These are phyloP conservation scores for Cercospora brassicicola DNA, from an alignment of 2,329 filamentous ascomycete species.

Conservation along the genomic window DNA sequence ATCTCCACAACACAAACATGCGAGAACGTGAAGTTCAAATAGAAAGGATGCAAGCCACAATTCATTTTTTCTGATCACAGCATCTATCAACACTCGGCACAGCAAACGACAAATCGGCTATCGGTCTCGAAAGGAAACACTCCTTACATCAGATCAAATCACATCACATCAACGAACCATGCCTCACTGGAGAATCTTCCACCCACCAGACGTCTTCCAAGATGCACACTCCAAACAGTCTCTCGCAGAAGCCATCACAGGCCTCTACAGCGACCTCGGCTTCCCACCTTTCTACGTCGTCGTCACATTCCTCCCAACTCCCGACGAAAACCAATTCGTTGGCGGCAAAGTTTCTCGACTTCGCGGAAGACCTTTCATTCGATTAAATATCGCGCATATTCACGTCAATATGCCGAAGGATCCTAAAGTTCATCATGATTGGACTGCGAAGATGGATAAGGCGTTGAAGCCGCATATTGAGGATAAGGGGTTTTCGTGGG, in stretches of 20 bases:
- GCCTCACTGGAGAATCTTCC: conserved; percentile 50
- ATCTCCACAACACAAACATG: not conserved
- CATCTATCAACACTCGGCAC: not conserved
- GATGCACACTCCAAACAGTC: conserved; percentile 33
- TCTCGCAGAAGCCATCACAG: conserved; percentile 43
- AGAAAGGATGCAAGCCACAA: not conserved
- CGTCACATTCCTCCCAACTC: conserved; percentile 43
- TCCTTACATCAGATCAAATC: not conserved
- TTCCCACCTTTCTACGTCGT: conserved; percentile 51
- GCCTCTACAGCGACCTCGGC: conserved; percentile 41
- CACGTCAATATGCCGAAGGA: conserved; percentile 31
- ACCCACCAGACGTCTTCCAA: conserved; percentile 39
- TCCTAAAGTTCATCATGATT: conserved; percentile 21
- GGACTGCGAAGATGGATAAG: conserved; percentile 36
- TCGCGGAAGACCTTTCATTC: conserved; percentile 39
- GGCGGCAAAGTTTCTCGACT: conserved; percentile 33
- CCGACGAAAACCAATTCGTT: conserved; percentile 34
- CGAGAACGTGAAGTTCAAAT: not conserved
- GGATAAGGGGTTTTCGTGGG: conserved; percentile 49
- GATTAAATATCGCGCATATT: conserved; percentile 41
- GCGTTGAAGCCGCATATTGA: conserved; percentile 44
- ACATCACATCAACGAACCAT: conserved; percentile 29
- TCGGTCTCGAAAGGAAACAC: not conserved
- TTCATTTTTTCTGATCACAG: not conserved
- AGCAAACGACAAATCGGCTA: not conserved